Percentiles rank a stretch among this genome's conserved stretches.
Conservation (phyloP, 225 moss, liverwort and hornwort species). For the Pleurozium schreberi region DNA sequence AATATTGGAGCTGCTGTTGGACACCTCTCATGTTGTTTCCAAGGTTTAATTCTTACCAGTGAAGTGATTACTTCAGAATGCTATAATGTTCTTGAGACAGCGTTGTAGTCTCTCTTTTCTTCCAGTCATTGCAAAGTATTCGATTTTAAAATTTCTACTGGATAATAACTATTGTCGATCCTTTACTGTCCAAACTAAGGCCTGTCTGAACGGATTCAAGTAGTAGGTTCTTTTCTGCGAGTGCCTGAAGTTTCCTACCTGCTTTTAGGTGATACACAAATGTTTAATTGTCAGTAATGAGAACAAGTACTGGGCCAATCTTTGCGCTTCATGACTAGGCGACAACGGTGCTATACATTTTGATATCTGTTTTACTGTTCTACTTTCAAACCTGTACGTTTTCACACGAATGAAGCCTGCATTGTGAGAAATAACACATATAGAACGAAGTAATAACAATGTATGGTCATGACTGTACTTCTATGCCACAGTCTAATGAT, state of each 20-base stretch:
- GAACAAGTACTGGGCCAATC: not conserved
- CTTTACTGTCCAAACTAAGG: not conserved
- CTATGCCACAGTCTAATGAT: not conserved
- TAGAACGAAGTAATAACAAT: not conserved
- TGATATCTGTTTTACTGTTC: not conserved
- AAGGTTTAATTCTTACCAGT: conserved; percentile 44
- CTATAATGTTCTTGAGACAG: not conserved
- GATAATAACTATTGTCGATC: not conserved
- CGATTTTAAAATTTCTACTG: not conserved
- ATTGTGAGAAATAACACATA: not conserved
- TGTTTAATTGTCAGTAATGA: not conserved
- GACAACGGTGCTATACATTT: not conserved
- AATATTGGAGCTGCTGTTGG: conserved; percentile 75
- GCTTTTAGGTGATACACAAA: not conserved
- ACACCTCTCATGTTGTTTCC: conserved; percentile 88
- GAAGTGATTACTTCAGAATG: not conserved
- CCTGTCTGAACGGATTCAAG: not conserved
- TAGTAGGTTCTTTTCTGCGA: not conserved
- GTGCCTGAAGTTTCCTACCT: not conserved
- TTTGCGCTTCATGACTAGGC: not conserved
- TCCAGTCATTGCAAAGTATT: not conserved
- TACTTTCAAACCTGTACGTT: not conserved
- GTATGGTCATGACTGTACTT: not conserved
- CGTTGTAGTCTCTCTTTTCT: not conserved
- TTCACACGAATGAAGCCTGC: not conserved